Evolutionary conservation across 352 stramenopile genomes (phyloP).

Genomic region (Pythium folliculosum): DNA sequence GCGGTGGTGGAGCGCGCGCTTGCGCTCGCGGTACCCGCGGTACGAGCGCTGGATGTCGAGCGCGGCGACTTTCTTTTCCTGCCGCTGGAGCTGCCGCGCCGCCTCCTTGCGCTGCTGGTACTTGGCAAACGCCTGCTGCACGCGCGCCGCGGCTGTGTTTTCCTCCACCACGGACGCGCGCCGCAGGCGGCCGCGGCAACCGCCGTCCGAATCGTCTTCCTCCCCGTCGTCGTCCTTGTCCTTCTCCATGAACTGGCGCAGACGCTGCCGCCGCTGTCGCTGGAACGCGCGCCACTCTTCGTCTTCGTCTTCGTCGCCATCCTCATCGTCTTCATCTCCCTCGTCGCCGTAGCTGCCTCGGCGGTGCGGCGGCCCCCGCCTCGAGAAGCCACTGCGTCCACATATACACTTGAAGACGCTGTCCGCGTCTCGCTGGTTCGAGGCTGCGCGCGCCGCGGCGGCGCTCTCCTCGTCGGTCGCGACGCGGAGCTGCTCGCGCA

Average conservation of each 20-base stretch:
- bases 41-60: slow-evolving; percentile 71
- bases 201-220: slow-evolving; percentile 10
- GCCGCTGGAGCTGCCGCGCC: slow-evolving; percentile 36
- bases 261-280: background rate
- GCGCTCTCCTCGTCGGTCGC: background rate
- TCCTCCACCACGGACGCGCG: slow-evolving; percentile 48
- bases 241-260: background rate
- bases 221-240: slow-evolving; percentile 5
- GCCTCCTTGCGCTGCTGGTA: slow-evolving; percentile 62
- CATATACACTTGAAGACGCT: background rate
- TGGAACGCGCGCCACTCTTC: slow-evolving; percentile 33
- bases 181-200: slow-evolving; percentile 2
- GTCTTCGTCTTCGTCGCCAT: slow-evolving; percentile 22
- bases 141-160: slow-evolving; percentile 44
- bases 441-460: background rate
- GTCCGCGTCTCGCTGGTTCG: background rate
- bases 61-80: slow-evolving; percentile 58
- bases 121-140: slow-evolving; percentile 63
- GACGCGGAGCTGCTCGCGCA: slow-evolving; percentile 3
- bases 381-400: background rate
- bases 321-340: slow-evolving; percentile 28
- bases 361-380: background rate
- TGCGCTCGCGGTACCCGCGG: slow-evolving; percentile 54
- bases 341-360: slow-evolving; percentile 14
- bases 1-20: slow-evolving; percentile 50